A percentile compares a stretch with the other conserved stretches of the same genome.
phyloP scores from a whole-genome alignment of 306 rosid genomes.

The Urtica urens region DNA sequence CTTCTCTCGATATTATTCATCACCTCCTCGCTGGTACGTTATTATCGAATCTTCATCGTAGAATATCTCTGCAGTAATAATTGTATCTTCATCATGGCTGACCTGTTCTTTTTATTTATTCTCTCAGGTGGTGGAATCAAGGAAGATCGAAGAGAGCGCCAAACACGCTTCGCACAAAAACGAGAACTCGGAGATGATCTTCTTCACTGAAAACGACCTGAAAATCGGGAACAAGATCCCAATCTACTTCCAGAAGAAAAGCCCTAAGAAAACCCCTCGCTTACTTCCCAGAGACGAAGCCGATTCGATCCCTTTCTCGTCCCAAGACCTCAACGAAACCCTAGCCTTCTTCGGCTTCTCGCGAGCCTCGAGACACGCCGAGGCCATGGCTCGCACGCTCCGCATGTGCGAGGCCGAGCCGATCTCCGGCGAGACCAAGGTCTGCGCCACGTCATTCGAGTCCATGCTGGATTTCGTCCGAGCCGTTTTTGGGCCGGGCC shows the following conservation, averaged over 20 bases:
- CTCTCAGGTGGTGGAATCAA: constrained; percentile 17
- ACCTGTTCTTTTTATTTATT: not conserved
- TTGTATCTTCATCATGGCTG: not conserved
- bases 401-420: constrained; percentile 47
- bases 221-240: constrained; percentile 43
- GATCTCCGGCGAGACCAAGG: constrained; percentile 53
- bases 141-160: constrained; percentile 10
- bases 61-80: not conserved
- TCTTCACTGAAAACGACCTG: constrained; percentile 49
- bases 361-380: constrained; percentile 42
- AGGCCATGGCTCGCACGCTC: constrained; percentile 51
- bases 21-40: too few relatives aligned
- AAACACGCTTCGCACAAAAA: constrained; percentile 6
- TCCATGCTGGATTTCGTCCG: constrained; percentile 52
- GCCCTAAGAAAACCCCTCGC: constrained; percentile 44
- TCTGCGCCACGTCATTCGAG: constrained; percentile 63
- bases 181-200: constrained; percentile 45
- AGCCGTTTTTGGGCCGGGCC: constrained; percentile 24
- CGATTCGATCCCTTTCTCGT: constrained; percentile 55
- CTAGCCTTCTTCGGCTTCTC: constrained; percentile 37
- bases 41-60: too few relatives aligned
- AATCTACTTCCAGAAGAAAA: constrained; percentile 49
- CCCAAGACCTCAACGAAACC: constrained; percentile 31
- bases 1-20: not conserved
- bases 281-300: constrained; percentile 38